A percentile compares a stretch with the other conserved stretches of the same genome.
Evolutionary conservation across 1,284 basidiomycete genomes (phyloP).

Genomic region (Ganoderma lucidum): DNA sequence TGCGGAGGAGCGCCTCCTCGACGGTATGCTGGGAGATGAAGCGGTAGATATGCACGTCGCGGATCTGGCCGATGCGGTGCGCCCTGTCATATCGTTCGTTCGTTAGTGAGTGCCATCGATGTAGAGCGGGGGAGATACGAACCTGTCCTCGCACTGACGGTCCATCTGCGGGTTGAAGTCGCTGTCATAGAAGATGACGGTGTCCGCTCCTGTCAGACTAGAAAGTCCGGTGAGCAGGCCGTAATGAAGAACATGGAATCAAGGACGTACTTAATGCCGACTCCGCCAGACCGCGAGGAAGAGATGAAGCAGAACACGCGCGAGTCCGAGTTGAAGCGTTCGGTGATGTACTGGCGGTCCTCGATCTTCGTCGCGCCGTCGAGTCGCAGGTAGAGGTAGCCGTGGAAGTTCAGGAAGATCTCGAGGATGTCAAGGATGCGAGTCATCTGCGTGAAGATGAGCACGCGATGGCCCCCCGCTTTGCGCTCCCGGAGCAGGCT

Average conservation of each 20-base stretch:
- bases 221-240: neutral
- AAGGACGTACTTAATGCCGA: constrained; percentile 89
- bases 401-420: constrained; percentile 92
- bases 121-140: neutral
- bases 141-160: constrained; percentile 95
- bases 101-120: constrained; percentile 2
- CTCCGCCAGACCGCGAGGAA: constrained; percentile 91
- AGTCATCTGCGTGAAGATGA: constrained; percentile 99
- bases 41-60: constrained; percentile 97
- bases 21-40: constrained; percentile 94
- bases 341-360: constrained; percentile 94
- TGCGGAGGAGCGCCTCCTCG: constrained; percentile 95
- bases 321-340: constrained; percentile 95
- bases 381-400: constrained; percentile 91
- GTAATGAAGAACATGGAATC: neutral
- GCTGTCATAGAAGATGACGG: constrained; percentile 96
- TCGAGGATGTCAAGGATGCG: constrained; percentile 94
- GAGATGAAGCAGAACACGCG: constrained; percentile 95
- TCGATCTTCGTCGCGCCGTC: constrained; percentile 97
- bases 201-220: constrained; percentile 94
- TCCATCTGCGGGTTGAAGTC: constrained; percentile 99
- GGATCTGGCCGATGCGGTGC: constrained; percentile 95
- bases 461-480: constrained; percentile 85
- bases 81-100: constrained; percentile 56
- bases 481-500: constrained; percentile 86